Evolutionary conservation across 257 asterid genomes (phyloP).

Genomic region (Nemophila menziesii): DNA sequence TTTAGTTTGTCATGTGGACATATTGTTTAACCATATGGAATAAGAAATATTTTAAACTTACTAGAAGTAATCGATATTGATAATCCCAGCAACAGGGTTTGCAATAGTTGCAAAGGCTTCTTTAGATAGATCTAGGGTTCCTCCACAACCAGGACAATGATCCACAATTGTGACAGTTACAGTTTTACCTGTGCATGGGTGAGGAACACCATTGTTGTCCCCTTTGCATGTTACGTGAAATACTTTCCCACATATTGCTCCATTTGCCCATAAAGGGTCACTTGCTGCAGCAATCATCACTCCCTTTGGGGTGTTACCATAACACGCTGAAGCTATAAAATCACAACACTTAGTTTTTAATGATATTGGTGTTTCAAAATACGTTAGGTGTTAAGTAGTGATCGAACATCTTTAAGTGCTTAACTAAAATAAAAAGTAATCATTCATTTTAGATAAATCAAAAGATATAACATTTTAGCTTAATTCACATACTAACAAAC

Average conservation of each 20-base stretch:
- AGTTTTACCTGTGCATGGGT: slow-evolving; percentile 33
- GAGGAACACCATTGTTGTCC: slow-evolving; percentile 27
- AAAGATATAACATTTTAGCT: no score
- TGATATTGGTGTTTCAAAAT: no score
- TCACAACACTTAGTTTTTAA: no score
- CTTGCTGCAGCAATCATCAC: slow-evolving; percentile 36
- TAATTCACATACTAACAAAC: no score
- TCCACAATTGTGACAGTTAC: slow-evolving; percentile 36
- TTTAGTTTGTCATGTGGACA: no score
- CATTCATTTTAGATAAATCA: no score
- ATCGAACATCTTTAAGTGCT: no score
- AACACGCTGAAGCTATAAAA: slow-evolving; percentile 44
- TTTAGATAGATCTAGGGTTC: slow-evolving; percentile 35
- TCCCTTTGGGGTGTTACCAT: slow-evolving; percentile 18
- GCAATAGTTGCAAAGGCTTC: slow-evolving; percentile 33
- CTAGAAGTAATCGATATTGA: slow-evolving; percentile 25
- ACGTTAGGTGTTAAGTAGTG: no score
- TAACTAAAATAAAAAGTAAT: no score
- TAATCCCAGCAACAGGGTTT: slow-evolving; percentile 24
- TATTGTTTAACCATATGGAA: no score
- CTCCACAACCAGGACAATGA: slow-evolving; percentile 40
- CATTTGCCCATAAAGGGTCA: slow-evolving; percentile 24
- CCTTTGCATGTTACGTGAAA: slow-evolving; percentile 35
- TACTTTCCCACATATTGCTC: slow-evolving; percentile 30
- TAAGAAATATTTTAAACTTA: no score